These are phyloP conservation scores for Claviceps fusiformis DNA, from an alignment of 2,329 filamentous ascomycete genomes.

Conservation along the genomic window DNA sequence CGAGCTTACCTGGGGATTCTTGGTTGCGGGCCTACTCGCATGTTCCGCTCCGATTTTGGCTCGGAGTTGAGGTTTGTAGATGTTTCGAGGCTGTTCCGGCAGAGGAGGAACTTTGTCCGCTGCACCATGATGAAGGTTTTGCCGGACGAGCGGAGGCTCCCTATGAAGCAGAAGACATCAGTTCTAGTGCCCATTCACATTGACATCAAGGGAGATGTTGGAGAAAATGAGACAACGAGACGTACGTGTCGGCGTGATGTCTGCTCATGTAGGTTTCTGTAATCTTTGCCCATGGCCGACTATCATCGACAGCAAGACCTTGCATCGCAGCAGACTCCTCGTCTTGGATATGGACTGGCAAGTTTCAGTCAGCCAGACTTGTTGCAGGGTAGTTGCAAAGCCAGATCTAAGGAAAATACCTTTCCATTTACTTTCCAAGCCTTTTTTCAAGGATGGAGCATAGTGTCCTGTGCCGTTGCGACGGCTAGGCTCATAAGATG, in stretches of 20 bases:
- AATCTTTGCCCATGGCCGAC: slow-evolving; percentile 11
- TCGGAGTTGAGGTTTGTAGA: background rate
- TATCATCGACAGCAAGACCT: slow-evolving; percentile 9
- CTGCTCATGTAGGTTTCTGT: slow-evolving; percentile 3
- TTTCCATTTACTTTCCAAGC: slow-evolving; percentile 9
- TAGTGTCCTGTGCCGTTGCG: slow-evolving; percentile 6
- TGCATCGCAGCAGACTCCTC: slow-evolving; percentile 12
- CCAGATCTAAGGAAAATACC: slow-evolving; percentile 4
- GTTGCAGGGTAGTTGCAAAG: too few species aligned
- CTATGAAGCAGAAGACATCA: slow-evolving; percentile 1
- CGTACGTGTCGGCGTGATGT: slow-evolving; percentile 7
- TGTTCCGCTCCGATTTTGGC: background rate
- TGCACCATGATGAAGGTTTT: background rate
- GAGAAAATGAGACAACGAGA: background rate
- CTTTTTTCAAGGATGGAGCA: slow-evolving; percentile 5
- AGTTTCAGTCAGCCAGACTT: background rate
- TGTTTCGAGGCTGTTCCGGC: background rate
- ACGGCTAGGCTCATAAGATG: slow-evolving; percentile 7
- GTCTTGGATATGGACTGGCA: slow-evolving; percentile 10
- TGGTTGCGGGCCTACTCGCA: background rate
- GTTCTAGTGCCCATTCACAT: background rate
- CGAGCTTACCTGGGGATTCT: too few species aligned
- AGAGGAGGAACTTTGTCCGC: background rate
- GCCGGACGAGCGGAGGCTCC: slow-evolving; percentile 6
- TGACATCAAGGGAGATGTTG: background rate